Evolutionary conservation across 257 asterid species (phyloP), one percentile per base, ranked within the genome.

Genomic region (Cinchona pubescens): DNA sequence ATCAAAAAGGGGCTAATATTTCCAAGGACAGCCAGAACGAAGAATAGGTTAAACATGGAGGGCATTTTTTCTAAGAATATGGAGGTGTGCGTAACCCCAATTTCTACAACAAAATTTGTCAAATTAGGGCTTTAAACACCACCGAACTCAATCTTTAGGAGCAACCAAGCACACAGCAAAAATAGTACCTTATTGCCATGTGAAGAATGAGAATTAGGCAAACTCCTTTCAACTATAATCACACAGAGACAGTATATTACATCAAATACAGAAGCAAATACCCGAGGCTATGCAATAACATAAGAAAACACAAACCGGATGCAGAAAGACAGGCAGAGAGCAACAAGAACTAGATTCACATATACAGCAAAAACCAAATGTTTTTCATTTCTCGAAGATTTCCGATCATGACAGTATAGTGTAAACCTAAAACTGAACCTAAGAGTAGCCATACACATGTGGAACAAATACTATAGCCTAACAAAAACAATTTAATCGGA

Each of bases 31-130:
- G 32, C 34, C 16, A 25, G 11, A 18, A n/a, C n/a, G n/a, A n/a
- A n/a, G n/a, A n/a, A n/a, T n/a, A n/a, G n/a, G n/a, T n/a, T n/a
- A n/a, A n/a, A n/a, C n/a, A n/a, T 55, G n/a, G 32, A 23, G 30
- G n/a, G 32, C 62, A 56, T 18, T 19, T 18, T n/a, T 29, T 18
- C 13, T 0, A 48, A 10, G 38, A 55, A 23, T 82, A 13, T 78
- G 78, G 80, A 78, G 82, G 82, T 65, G 82, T 70, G 82, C 85
- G 80, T 82, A 82, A 78, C 85, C 82, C 78, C 2, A 72, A 82
- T 43, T 49, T 75, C 63, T 70, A 61, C 67, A 66, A 67, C 40
- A 18, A 63, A 32, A 29, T 67, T 25, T 5, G 74, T n/a, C 72
- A 74, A 71, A 82, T 70, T 15, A 64, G 82, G 82, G 82, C 78